Evolutionary conservation across 495 filamentous ascomycete species (phyloP).

Genomic region (Podospora pseudoanserina): DNA sequence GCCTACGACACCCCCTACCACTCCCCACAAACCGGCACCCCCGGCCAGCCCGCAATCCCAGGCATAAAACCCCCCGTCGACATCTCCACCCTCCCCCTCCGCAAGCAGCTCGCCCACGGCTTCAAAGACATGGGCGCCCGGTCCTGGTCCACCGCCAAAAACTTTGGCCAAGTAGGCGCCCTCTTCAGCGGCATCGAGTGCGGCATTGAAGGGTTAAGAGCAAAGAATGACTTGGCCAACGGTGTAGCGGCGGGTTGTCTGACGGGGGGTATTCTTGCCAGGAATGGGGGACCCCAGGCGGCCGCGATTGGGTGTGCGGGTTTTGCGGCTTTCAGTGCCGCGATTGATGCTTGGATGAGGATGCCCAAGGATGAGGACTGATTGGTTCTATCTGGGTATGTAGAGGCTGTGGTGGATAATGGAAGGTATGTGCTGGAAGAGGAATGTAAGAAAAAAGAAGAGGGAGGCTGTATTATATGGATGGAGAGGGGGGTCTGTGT

Average conservation of each 20-base stretch:
- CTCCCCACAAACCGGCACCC: slow-evolving; percentile 20
- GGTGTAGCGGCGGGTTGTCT: slow-evolving; percentile 84
- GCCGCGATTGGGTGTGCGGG: slow-evolving; percentile 85
- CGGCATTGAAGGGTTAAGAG: slow-evolving; percentile 84
- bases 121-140: slow-evolving; percentile 92
- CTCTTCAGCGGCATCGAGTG: slow-evolving; percentile 93
- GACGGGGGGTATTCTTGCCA: slow-evolving; percentile 82
- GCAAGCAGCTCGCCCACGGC: slow-evolving; percentile 74
- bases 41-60: slow-evolving; percentile 8
- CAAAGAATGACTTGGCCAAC: slow-evolving; percentile 91
- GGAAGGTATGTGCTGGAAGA: neutral
- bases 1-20: slow-evolving; percentile 37
- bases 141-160: slow-evolving; percentile 82
- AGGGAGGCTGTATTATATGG: neutral
- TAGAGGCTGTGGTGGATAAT: neutral
- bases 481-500: neutral
- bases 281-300: slow-evolving; percentile 84
- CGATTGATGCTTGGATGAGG: slow-evolving; percentile 90
- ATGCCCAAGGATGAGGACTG: slow-evolving; percentile 54
- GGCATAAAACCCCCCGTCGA: slow-evolving; percentile 35
- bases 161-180: slow-evolving; percentile 88
- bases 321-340: slow-evolving; percentile 92
- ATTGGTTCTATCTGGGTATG: neutral
- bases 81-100: slow-evolving; percentile 68
- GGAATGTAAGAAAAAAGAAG: neutral